Evolutionary conservation across 202 grass and related monocot species (phyloP).

Genomic region (Zoysia matrella): DNA sequence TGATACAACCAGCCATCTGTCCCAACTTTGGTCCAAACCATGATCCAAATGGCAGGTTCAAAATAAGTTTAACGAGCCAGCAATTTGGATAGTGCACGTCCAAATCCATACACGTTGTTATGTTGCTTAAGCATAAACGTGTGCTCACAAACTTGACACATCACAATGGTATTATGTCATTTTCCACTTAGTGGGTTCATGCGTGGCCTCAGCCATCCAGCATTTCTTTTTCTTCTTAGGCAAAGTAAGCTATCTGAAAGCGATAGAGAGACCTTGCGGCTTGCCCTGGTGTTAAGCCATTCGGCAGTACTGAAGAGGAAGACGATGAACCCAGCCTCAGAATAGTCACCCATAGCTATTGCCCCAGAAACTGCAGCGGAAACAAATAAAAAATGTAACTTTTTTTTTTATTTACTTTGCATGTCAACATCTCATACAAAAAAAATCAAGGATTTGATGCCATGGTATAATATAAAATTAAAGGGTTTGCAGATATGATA

Average conservation of each 20-base stretch:
- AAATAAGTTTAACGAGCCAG: constrained; percentile 13
- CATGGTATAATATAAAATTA: constrained; percentile 4
- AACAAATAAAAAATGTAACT: constrained; percentile 28
- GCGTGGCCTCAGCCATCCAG: constrained; percentile 17
- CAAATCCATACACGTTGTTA: constrained; percentile 7
- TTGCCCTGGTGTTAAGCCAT: constrained; percentile 90
- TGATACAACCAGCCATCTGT: constrained; percentile 29
- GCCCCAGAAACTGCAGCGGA: constrained; percentile 80
- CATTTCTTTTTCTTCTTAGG: neutral
- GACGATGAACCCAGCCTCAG: constrained; percentile 89
- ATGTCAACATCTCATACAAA: constrained; percentile 24
- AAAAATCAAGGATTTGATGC: constrained; percentile 3
- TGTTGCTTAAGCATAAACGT: constrained; percentile 26
- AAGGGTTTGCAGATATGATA: neutral
- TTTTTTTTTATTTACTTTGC: neutral
- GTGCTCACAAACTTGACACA: constrained; percentile 17
- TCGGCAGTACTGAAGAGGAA: constrained; percentile 91
- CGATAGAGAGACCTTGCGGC: constrained; percentile 67
- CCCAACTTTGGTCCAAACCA: neutral
- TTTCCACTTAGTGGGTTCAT: constrained; percentile 29
- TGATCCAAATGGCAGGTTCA: constrained; percentile 35
- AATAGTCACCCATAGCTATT: constrained; percentile 77
- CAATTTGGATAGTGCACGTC: constrained; percentile 33
- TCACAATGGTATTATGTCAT: constrained; percentile 26
- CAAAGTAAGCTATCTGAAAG: constrained; percentile 33